phyloP scores from a whole-genome alignment of 352 stramenopile genomes.

The Aphanomyces cochlioides region DNA sequence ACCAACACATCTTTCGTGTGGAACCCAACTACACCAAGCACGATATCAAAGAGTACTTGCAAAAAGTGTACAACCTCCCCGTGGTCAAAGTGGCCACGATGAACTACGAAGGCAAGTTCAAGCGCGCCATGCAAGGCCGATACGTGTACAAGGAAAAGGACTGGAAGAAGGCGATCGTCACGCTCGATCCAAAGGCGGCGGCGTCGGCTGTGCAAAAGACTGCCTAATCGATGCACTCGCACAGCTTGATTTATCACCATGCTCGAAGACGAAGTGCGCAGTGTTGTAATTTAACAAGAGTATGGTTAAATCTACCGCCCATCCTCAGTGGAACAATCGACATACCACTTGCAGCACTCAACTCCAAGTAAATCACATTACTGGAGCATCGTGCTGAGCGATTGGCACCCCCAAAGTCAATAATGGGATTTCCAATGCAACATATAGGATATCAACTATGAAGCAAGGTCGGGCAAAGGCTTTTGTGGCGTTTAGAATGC shows the following conservation, averaged over 20 bases:
- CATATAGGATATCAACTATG: too few species aligned
- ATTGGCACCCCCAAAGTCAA: too few species aligned
- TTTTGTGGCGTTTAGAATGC: too few species aligned
- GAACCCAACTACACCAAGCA: slow-evolving; percentile 95
- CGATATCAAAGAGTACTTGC: slow-evolving; percentile 97
- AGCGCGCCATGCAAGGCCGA: slow-evolving; percentile 77
- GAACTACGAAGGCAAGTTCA: slow-evolving; percentile 94
- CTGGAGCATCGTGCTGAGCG: too few species aligned
- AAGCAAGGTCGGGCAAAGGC: too few species aligned
- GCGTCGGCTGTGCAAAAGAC: slow-evolving; percentile 9
- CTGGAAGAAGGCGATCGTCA: slow-evolving; percentile 91
- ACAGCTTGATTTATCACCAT: not conserved
- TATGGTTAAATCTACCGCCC: too few species aligned
- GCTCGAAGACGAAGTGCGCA: too few species aligned
- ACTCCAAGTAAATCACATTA: too few species aligned
- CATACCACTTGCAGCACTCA: too few species aligned
- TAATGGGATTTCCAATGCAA: too few species aligned
- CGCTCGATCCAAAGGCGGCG: slow-evolving; percentile 25
- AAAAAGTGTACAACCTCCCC: slow-evolving; percentile 93
- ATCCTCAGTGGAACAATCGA: too few species aligned
- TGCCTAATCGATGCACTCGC: slow-evolving; percentile 1
- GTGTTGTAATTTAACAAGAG: too few species aligned
- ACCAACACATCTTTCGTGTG: slow-evolving; percentile 91
- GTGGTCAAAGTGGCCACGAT: slow-evolving; percentile 94
- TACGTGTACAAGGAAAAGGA: slow-evolving; percentile 91